A percentile compares a stretch with the other conserved stretches of the same genome.
Evolutionary conservation across 345 rosid genomes (phyloP).

Genomic region (Sisymbrium altissimum): DNA sequence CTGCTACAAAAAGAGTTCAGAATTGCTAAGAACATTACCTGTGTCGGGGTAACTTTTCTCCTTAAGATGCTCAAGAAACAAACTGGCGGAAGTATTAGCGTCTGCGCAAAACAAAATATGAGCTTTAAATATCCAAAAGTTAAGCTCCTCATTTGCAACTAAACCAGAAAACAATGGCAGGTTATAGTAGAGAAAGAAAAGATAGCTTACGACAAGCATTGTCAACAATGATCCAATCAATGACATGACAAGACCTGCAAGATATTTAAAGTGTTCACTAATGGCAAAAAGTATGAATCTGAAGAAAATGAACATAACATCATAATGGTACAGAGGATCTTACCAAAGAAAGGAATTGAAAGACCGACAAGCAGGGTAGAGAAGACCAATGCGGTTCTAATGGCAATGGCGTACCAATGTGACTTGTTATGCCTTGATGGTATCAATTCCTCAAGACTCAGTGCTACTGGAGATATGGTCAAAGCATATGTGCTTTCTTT

Average conservation of each 20-base stretch:
- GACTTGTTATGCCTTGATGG: conserved; percentile 63
- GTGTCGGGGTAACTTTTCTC: conserved; percentile 45
- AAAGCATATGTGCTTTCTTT: conserved; percentile 64
- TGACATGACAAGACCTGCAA: conserved; percentile 85
- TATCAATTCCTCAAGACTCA: conserved; percentile 92
- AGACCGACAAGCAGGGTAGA: conserved; percentile 85
- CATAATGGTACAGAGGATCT: conserved; percentile 12
- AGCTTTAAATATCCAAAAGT: not conserved
- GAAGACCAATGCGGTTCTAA: conserved; percentile 74
- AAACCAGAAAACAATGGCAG: not conserved
- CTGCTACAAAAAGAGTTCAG: not conserved
- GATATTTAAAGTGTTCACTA: not conserved
- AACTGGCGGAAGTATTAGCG: conserved; percentile 82
- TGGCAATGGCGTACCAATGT: conserved; percentile 57
- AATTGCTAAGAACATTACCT: conserved; percentile 42
- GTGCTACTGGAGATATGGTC: conserved; percentile 89
- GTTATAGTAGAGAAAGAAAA: not conserved
- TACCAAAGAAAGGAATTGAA: conserved; percentile 84
- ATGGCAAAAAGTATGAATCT: not conserved
- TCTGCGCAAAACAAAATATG: conserved; percentile 40
- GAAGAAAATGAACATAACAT: not conserved
- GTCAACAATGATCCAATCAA: conserved; percentile 90
- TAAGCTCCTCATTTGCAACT: not conserved
- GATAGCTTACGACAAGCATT: conserved; percentile 81
- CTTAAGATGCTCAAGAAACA: conserved; percentile 78